These are phyloP conservation scores for Thraustochytrium sp. DNA, from an alignment of 352 stramenopile genomes.

Conservation along the genomic window DNA sequence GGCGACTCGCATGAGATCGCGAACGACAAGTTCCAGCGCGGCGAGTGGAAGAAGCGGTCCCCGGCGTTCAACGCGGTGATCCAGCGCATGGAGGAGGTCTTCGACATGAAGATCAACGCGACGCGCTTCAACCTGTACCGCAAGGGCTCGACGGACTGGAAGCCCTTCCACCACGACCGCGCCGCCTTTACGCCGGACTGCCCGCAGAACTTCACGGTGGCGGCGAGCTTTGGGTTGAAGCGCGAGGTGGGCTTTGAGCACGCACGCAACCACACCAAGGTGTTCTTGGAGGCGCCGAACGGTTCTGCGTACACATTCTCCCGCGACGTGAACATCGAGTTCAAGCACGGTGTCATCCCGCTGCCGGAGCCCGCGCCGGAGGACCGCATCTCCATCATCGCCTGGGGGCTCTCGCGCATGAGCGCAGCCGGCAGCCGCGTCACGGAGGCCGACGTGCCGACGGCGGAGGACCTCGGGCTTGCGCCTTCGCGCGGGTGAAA, in stretches of 20 bases:
- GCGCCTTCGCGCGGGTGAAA: neutral
- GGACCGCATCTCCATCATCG: constrained; percentile 6
- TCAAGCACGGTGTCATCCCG: constrained; percentile 15
- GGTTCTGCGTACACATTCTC: constrained; percentile 15
- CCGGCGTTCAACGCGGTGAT: neutral
- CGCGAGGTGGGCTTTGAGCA: constrained; percentile 20
- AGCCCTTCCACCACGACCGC: constrained; percentile 13
- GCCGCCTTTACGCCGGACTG: constrained; percentile 2
- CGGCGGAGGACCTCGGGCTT: neutral
- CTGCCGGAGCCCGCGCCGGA: neutral
- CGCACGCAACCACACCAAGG: constrained; percentile 4
- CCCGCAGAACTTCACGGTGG: neutral
- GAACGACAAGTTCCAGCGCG: constrained; percentile 13
- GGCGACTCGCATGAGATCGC: constrained; percentile 12
- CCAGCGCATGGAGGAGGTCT: neutral
- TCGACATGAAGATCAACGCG: constrained; percentile 25
- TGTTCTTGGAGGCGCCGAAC: neutral
- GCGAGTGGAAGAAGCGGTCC: neutral
- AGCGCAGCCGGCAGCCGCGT: neutral
- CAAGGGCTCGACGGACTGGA: constrained; percentile 6
- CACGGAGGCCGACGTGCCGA: neutral
- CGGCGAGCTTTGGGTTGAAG: neutral
- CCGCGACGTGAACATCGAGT: constrained; percentile 9
- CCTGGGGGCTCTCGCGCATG: neutral
- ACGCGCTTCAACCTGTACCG: constrained; percentile 12